Base-by-base conservation (phyloP, 2,329 filamentous ascomycete genomes). In the Cladophialophora yegresii region DNA sequence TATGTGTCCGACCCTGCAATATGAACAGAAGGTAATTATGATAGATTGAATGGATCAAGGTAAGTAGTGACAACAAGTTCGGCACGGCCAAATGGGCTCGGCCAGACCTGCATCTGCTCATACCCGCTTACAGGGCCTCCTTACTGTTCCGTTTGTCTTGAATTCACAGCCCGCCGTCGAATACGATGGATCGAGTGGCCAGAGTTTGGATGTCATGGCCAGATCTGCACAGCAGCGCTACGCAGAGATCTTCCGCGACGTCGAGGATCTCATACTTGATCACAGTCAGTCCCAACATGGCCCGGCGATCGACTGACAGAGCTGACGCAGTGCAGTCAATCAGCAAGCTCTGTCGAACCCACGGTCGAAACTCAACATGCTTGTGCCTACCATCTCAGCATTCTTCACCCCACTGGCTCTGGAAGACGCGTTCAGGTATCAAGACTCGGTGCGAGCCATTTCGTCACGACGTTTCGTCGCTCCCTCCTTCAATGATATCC, bases 401-500 rank as follows among this genome's bases (percentile, higher is more conserved):
- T 98, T 98, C 82, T 98, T 97, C 79, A 98, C 93, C 0, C 85
- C 89, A 4, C 81, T 98, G 2, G 89, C 90, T 2, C 85, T 98
- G 8, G 91, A 93, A 74, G 91, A 92, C 55, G 93, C 93, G 6
- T 98, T 98, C 80, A 88, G 88, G 70, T 93, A 91, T 77, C 95
- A 98, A 77, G 95, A 99, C 76, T 80, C 84, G 64, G 88, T 88
- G 69, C 87, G 95, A 6, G 90, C 89, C 76, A 99, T 99, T 73
- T 96, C 92, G 30, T 92, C 89, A 1, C 85, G 95, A 26, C 88
- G 95, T 66, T 98, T 97, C 75, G 95, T 99, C 1, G 90, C 93
- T 0, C 95, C 95, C 0, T 96, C 91, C 1, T 99, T 99, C 84
- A 99, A 99, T 78, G 95, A 99, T 75, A 87, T 99, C 64, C 88